These are phyloP conservation scores for Immersiporthe knoxdaviesiana DNA, from an alignment of 2,329 filamentous ascomycete genomes.

Conservation along the genomic window DNA sequence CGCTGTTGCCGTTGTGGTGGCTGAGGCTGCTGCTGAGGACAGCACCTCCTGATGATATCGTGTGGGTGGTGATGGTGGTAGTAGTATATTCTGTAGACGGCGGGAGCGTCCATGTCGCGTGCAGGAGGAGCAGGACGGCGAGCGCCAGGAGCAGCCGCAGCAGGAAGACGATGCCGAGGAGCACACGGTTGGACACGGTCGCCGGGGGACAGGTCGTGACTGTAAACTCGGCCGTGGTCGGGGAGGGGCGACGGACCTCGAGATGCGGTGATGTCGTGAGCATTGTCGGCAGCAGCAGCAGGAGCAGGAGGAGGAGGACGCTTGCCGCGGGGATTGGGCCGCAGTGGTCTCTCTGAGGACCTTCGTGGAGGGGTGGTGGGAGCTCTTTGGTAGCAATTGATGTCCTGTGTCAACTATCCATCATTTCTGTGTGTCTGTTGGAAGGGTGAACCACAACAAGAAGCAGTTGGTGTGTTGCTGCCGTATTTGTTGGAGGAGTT, in stretches of 20 bases:
- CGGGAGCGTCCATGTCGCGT: constrained; percentile 49
- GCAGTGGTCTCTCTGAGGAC: too few relatives aligned
- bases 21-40: neutral
- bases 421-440: constrained; percentile 4
- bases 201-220: constrained; percentile 75
- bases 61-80: constrained; percentile 6
- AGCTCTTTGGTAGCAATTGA: neutral
- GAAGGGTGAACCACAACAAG: neutral
- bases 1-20: neutral
- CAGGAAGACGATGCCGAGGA: constrained; percentile 49
- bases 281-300: constrained; percentile 56
- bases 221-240: constrained; percentile 89
- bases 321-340: neutral
- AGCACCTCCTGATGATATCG: neutral
- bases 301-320: neutral
- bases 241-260: constrained; percentile 70
- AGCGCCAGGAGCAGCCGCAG: constrained; percentile 47
- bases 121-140: constrained; percentile 51
- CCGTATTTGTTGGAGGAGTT: neutral
- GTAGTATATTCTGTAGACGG: constrained; percentile 1
- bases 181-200: constrained; percentile 51
- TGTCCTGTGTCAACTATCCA: constrained; percentile 19
- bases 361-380: neutral
- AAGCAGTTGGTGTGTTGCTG: neutral
- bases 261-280: constrained; percentile 64